Conservation (phyloP, 257 asterid species). For the Buddleja alternifolia region DNA sequence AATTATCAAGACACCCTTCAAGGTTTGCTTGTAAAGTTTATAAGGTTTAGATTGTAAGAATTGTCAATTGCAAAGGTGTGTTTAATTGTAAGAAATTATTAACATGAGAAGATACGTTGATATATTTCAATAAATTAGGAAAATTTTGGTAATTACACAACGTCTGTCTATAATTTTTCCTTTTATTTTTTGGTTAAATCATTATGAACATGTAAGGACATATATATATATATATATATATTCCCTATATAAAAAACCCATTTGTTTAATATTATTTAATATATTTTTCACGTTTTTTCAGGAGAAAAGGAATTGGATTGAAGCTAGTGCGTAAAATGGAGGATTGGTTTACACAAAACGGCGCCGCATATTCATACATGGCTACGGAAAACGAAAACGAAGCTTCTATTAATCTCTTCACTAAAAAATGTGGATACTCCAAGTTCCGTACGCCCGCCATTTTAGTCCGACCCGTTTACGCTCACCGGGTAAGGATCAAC, state of each 20-base stretch:
- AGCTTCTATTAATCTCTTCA: conserved; percentile 78
- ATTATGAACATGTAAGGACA: too few species aligned
- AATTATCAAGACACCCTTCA: too few species aligned
- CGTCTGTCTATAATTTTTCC: too few species aligned
- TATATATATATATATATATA: too few species aligned
- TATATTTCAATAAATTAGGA: too few species aligned
- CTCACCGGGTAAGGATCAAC: conserved; percentile 50
- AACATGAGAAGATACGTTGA: too few species aligned
- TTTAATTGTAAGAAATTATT: too few species aligned
- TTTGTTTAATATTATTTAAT: background rate
- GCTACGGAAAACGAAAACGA: conserved; percentile 87
- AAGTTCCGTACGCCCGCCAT: conserved; percentile 82
- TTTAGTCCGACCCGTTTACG: conserved; percentile 80
- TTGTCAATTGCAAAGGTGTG: too few species aligned
- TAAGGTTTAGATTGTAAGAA: too few species aligned
- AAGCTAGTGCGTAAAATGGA: conserved; percentile 67
- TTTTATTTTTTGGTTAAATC: too few species aligned
- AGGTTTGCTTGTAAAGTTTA: too few species aligned
- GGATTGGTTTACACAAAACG: conserved; percentile 72
- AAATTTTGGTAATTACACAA: too few species aligned
- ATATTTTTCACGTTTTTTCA: conserved; percentile 30
- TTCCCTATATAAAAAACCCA: background rate
- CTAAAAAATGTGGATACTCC: conserved; percentile 72
- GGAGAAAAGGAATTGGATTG: conserved; percentile 86
- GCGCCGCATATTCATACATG: conserved; percentile 83